These are phyloP conservation scores for Ceratobasidium sp. DNA, from an alignment of 1,284 basidiomycete species.

Conservation along the genomic window DNA sequence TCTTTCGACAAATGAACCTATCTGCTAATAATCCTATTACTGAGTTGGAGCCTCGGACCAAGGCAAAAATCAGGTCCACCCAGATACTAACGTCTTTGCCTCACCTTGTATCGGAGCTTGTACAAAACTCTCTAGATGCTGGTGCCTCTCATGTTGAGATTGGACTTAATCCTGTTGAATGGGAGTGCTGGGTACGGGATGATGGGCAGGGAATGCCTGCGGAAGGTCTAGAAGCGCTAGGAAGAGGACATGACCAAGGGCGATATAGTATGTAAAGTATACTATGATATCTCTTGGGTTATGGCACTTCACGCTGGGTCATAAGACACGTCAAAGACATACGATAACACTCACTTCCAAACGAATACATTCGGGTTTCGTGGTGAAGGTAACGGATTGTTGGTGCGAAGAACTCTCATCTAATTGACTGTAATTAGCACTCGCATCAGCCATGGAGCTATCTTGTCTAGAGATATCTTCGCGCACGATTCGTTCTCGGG, in stretches of 20 bases:
- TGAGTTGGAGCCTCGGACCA: conserved; percentile 59
- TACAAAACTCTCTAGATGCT: conserved; percentile 81
- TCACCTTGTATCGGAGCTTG: conserved; percentile 82
- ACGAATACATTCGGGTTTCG: conserved; percentile 85
- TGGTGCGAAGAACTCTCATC: background rate
- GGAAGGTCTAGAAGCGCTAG: conserved; percentile 69
- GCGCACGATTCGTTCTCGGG: conserved; percentile 67
- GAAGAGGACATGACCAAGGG: conserved; percentile 64
- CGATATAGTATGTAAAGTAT: conserved; percentile 72
- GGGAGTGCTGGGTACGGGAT: conserved; percentile 86
- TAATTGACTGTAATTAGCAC: conserved; percentile 63
- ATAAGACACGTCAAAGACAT: conserved; percentile 77
- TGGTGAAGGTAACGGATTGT: conserved; percentile 77
- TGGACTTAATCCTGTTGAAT: conserved; percentile 65
- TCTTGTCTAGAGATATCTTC: conserved; percentile 84
- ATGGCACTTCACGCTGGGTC: background rate
- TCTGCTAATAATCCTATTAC: conserved; percentile 7
- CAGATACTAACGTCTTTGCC: conserved; percentile 85
- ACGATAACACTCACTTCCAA: conserved; percentile 65
- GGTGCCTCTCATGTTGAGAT: conserved; percentile 56
- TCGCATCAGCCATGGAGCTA: conserved; percentile 84
- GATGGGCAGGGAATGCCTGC: conserved; percentile 81
- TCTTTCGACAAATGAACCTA: conserved; percentile 2
- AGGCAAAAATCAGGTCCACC: conserved; percentile 79
- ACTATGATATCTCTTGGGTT: background rate